phyloP scores from a whole-genome alignment of 768 basidiomycete genomes.

The Psilocybe cubensis region DNA sequence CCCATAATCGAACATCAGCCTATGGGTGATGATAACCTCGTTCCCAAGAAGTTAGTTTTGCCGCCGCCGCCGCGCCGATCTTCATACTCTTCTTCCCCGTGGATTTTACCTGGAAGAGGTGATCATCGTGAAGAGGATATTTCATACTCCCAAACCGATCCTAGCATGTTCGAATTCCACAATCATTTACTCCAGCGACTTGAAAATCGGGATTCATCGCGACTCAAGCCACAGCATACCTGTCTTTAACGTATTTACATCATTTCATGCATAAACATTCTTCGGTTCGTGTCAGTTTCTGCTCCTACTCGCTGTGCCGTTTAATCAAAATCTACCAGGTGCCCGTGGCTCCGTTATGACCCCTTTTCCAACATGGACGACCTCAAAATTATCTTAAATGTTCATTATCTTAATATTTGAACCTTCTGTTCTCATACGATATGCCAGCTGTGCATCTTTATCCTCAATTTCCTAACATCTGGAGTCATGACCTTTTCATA shows the following conservation, averaged over 20 bases:
- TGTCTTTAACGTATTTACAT: slow-evolving; percentile 18
- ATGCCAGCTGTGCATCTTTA: neutral
- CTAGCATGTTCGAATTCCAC: slow-evolving; percentile 40
- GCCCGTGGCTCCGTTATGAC: neutral
- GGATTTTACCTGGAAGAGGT: slow-evolving; percentile 37
- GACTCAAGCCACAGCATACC: slow-evolving; percentile 27
- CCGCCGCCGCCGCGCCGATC: slow-evolving; percentile 38
- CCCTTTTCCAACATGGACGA: neutral
- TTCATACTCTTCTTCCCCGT: slow-evolving; percentile 40
- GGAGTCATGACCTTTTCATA: neutral
- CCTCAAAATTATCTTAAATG: slow-evolving; percentile 12
- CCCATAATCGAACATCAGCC: slow-evolving; percentile 32
- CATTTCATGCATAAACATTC: neutral
- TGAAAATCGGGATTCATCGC: slow-evolving; percentile 38
- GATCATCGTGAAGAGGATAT: slow-evolving; percentile 33
- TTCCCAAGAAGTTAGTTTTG: slow-evolving; percentile 23
- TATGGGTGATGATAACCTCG: slow-evolving; percentile 16
- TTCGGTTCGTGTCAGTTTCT: neutral
- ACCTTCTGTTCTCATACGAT: neutral
- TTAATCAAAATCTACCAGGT: neutral
- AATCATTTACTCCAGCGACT: slow-evolving; percentile 45
- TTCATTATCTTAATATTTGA: slow-evolving; percentile 8
- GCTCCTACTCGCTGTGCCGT: neutral
- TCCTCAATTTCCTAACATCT: neutral
- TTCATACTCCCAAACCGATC: slow-evolving; percentile 36